Base-by-base conservation (phyloP, 2,329 filamentous ascomycete species). In the Verticillium dahliae region DNA sequence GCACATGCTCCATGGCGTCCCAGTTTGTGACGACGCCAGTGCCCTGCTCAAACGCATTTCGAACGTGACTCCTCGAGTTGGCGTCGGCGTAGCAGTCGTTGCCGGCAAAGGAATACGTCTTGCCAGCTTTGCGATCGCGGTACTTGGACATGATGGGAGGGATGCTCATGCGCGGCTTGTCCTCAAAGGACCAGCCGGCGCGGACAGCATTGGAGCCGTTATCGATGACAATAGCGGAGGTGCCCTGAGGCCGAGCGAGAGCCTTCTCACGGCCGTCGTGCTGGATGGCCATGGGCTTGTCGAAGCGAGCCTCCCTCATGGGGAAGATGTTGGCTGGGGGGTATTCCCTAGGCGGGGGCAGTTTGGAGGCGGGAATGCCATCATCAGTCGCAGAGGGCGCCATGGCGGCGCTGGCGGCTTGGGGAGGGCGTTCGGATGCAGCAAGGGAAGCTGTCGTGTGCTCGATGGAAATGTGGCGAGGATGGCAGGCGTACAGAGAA, bases 121-220 rank as follows among this genome's bases (percentile, higher is more conserved):
- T 92, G 71, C 90, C 91, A 57, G 96, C 80, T 75, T 98, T 99
- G 69, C 95, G 90, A 74, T 99, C 95, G 71, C 93, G 89, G 75
- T 97, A 99, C 70, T 94, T 92, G 66, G 95, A 90, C 87, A 96
- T 96, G 67, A 97, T 90, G 13, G 95, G 94, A 1, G 93, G 91
- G 41, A 97, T 83, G 64, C 85, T 84, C 61, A 98, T 81, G 65
- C 91, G 86, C 1, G 95, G 95, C n/a, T 81, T 80, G 65, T 86
- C 80, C 70, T 98, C 94, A 72, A 96, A 96, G 7, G 93, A 97
- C 93, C 94, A 99, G 66, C 95, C 95, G 60, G 94, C 94, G 75
- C 96, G 92, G 63, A 97, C 86, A 37, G 88, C 82, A 60, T 90
- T 96, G 31, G 94, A 95, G 67, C 93, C 95, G 89, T 97, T 97